These are phyloP conservation scores for Pleurotus ostreatus DNA, from an alignment of 768 basidiomycete species.

Conservation along the genomic window DNA sequence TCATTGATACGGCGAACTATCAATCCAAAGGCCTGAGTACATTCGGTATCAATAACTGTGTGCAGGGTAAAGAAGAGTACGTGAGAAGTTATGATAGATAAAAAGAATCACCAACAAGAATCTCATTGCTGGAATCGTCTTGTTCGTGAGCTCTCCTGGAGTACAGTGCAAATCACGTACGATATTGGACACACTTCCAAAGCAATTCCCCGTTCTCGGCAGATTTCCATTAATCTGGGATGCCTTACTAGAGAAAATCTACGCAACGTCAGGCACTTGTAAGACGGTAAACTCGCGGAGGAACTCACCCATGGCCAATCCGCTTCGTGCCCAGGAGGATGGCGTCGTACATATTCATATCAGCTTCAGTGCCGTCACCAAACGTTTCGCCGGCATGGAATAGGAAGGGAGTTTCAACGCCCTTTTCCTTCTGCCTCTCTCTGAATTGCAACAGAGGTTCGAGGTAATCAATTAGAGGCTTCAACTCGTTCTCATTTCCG, in stretches of 20 bases:
- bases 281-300: background rate
- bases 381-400: conserved; percentile 82
- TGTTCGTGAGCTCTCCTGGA: background rate
- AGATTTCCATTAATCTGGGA: conserved; percentile 65
- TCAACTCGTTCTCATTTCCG: conserved; percentile 63
- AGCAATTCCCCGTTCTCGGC: conserved; percentile 57
- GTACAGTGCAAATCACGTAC: conserved; percentile 36
- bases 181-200: conserved; percentile 81
- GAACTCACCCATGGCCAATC: conserved; percentile 71
- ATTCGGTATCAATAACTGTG: too few relatives aligned
- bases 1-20: conserved; percentile 99
- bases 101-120: conserved; percentile 43
- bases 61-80: conserved; percentile 15
- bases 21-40: conserved; percentile 86
- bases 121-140: conserved; percentile 52
- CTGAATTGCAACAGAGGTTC: conserved; percentile 58
- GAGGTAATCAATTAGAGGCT: conserved; percentile 60
- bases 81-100: background rate
- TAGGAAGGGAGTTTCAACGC: conserved; percentile 68
- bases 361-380: conserved; percentile 68
- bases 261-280: background rate
- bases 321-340: conserved; percentile 74
- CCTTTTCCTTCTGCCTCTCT: conserved; percentile 48
- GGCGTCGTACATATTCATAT: conserved; percentile 75
- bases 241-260: conserved; percentile 79